Conservation (phyloP, 306 rosid species). For the Aeschynomene evenia region DNA sequence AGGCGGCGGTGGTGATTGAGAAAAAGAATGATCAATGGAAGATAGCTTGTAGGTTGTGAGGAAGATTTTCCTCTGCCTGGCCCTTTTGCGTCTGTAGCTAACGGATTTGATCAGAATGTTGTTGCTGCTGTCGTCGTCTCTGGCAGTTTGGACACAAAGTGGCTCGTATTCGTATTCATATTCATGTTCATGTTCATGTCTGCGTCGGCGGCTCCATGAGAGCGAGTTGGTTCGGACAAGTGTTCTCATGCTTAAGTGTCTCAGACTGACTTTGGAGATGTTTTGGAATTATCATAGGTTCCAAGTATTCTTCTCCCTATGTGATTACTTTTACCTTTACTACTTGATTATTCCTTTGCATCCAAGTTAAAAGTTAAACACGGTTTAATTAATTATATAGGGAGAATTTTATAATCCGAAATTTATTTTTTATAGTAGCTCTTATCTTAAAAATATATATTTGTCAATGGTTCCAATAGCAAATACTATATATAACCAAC, state of each 20-base stretch:
- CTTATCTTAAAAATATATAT: too few relatives aligned
- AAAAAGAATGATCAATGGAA: conserved; percentile 10
- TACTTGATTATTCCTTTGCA: too few relatives aligned
- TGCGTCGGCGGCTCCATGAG: conserved; percentile 35
- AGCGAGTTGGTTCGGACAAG: conserved; percentile 33
- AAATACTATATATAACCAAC: too few relatives aligned
- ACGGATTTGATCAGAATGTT: conserved; percentile 17
- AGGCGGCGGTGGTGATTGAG: conserved; percentile 4
- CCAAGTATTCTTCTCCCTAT: too few relatives aligned
- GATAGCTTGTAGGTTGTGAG: conserved; percentile 41
- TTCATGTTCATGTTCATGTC: conserved; percentile 12
- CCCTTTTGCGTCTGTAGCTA: conserved; percentile 41
- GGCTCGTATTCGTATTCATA: too few relatives aligned
- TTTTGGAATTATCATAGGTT: too few relatives aligned
- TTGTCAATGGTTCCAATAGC: too few relatives aligned
- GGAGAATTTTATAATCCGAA: too few relatives aligned
- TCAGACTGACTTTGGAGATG: background rate
- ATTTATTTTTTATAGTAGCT: too few relatives aligned
- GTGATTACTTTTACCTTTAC: too few relatives aligned
- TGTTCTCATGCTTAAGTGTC: conserved; percentile 26
- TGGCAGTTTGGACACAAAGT: background rate
- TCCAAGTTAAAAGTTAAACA: too few relatives aligned
- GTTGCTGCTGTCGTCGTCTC: background rate
- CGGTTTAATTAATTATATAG: too few relatives aligned
- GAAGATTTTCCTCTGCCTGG: conserved; percentile 50